Base-by-base conservation (phyloP, 352 stramenopile species). In the Phytophthora palmivora region DNA sequence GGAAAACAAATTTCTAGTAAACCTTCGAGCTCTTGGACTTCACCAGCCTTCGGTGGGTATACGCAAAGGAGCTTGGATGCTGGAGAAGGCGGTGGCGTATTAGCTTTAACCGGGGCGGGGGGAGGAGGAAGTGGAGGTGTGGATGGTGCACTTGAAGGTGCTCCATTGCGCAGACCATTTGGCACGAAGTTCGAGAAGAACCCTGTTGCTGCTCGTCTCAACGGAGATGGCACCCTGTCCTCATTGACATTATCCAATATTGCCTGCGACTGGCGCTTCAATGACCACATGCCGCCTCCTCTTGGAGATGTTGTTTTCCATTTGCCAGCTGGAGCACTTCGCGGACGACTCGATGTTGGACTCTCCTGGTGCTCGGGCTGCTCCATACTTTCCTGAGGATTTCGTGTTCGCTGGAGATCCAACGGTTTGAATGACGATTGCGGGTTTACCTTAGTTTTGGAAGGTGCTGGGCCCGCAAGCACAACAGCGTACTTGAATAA, bases 1-100 rank as follows among this genome's bases (percentile, higher is more conserved):
- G 85, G 85, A 56, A 94, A 94, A 48, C 83, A 94, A 47, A 94
- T 77, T 60, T 92, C 81, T 1, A 87, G 32, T 5, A 91, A 64
- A 46, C 79, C 79, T 63, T 92, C 83, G 11, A 89, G 65, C 18
- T 89, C 79, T 12, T 72, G 65, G 0, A 89, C 74, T 42, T 80
- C 68, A 22, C 74, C 67, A 12, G 52, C 67, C 0, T 78, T 70
- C 6, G 70, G 63, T 37, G 79, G 81, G 47, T 67, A 89, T 3
- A 88, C 67, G 15, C 70, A 74, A 9, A 90, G 55, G 60, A 92
- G 66, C 46, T 87, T 79, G n/a, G 70, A 79, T 37, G 73, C 66
- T 59, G 56, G 52, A 10, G 49, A 14, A 5, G 37, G 28, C 3
- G 50, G 46, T 28, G 36, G 24, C 6, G 45, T 49, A 3, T 4